Evolutionary conservation across 768 basidiomycete species (phyloP), one percentile per base, ranked within the genome.

Genomic region (Dioszegia crocea): DNA sequence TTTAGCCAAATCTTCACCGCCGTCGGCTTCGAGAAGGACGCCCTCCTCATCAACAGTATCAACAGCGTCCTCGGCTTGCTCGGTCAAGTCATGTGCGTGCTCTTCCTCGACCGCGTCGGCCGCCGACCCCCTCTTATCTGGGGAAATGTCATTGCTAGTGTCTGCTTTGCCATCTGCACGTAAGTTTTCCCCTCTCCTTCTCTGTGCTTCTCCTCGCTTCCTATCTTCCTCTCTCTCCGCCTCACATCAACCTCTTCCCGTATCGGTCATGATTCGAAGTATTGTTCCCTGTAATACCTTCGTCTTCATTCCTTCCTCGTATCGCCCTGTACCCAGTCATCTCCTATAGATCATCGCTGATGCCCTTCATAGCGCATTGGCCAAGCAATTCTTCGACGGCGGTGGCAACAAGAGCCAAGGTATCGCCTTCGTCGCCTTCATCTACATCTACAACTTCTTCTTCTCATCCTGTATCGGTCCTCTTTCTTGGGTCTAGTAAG

Each of bases 11-110:
- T 64, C 0, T 64, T 57, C 56, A 31, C 41, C 2, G 57, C 61
- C 29, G 66, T 67, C 29, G 67, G 62, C 16, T 65, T 64, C 62
- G 66, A 57, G 16, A 57, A 63, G 59, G 60, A 65, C 31, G 53
- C 55, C 10, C 58, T 67, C 30, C 83, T 66, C 23, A 88, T 91
- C 80, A 90, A 90, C 76, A 88, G 86, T 76, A 85, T 89, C 73
- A 83, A 91, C 41, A 87, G 75, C 43, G 64, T 76, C 56, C 87
- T 84, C 79, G 89, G 88, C 72, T 80, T 87, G 40, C 66, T 80
- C 31, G 79, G 84, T 41, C 86, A 74, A 19, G 74, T 84, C 23
- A 73, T 78, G 8, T 86, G 85, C 30, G 82, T 87, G 19, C 78
- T 86, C 65, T 76, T 87, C 14, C 81, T 88, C 31, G 86, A 89